A percentile compares a stretch with the other conserved stretches of the same genome.
phyloP scores from a whole-genome alignment of 495 filamentous ascomycete genomes.

The Penicillium subrubescens region DNA sequence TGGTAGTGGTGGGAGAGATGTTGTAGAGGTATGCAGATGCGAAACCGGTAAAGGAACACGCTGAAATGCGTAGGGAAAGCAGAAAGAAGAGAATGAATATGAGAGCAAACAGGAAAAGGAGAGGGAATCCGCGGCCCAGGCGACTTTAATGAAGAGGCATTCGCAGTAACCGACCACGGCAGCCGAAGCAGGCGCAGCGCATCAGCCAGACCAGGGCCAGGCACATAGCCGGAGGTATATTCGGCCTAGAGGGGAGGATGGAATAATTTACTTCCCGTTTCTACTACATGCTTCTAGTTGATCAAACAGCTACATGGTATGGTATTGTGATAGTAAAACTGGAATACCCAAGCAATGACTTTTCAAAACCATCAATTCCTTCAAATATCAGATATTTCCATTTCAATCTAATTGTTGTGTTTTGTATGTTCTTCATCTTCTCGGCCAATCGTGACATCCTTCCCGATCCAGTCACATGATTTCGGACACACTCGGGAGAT shows the following conservation, averaged over 20 bases:
- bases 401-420: neutral
- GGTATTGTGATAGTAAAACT: neutral
- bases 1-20: neutral
- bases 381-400: neutral
- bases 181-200: constrained; percentile 12
- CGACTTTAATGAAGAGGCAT: neutral
- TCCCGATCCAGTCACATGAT: constrained; percentile 16
- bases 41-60: neutral
- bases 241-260: constrained; percentile 9
- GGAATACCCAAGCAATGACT: neutral
- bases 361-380: neutral
- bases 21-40: neutral
- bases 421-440: neutral
- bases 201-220: neutral
- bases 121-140: neutral
- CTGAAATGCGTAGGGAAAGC: constrained; percentile 7
- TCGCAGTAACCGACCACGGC: constrained; percentile 8
- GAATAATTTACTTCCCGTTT: constrained; percentile 17
- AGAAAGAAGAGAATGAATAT: constrained; percentile 9
- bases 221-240: constrained; percentile 17
- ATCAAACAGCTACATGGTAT: neutral
- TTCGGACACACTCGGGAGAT: constrained; percentile 29
- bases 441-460: constrained; percentile 17
- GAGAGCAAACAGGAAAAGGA: neutral
- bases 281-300: neutral